Conservation (phyloP, 768 basidiomycete species). For the Tylopilus balloui region DNA sequence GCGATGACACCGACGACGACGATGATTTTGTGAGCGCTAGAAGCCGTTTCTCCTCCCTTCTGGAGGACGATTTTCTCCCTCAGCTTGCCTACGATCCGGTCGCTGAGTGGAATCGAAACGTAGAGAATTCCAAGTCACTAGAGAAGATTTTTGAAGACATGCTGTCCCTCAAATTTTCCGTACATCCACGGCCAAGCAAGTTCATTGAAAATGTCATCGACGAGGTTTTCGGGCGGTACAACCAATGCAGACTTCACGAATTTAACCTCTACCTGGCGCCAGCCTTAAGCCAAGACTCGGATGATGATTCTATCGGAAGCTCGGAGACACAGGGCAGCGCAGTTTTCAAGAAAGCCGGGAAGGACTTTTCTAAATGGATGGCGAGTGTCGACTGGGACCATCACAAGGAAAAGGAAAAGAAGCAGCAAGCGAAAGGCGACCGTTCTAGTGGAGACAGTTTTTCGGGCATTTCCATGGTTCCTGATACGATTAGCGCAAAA, state of each 20-base stretch:
- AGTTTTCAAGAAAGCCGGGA: slow-evolving; percentile 26
- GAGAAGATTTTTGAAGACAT: slow-evolving; percentile 59
- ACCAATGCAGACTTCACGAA: slow-evolving; percentile 40
- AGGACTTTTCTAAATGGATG: slow-evolving; percentile 36
- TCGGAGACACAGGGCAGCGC: slow-evolving; percentile 25
- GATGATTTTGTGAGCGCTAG: slow-evolving; percentile 32
- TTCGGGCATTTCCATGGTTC: slow-evolving; percentile 18
- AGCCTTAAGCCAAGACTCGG: slow-evolving; percentile 20
- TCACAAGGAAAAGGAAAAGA: slow-evolving; percentile 27
- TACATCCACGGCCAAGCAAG: slow-evolving; percentile 50
- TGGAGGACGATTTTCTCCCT: slow-evolving; percentile 21
- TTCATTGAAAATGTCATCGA: slow-evolving; percentile 45
- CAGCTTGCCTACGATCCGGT: slow-evolving; percentile 21
- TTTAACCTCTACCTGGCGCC: slow-evolving; percentile 60
- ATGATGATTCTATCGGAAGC: slow-evolving; percentile 21
- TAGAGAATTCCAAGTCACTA: slow-evolving; percentile 39
- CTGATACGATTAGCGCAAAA: slow-evolving; percentile 33
- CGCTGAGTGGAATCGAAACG: slow-evolving; percentile 40
- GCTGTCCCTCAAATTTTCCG: slow-evolving; percentile 47
- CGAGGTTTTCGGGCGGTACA: slow-evolving; percentile 48
- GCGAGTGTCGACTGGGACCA: slow-evolving; percentile 35
- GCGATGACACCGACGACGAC: slow-evolving; percentile 21
- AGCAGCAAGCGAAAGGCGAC: slow-evolving; percentile 19
- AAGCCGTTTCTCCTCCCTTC: slow-evolving; percentile 24
- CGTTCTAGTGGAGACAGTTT: slow-evolving; percentile 27